phyloP scores from a whole-genome alignment of 2,329 filamentous ascomycete genomes.

The Calcarisporium arbuscula region DNA sequence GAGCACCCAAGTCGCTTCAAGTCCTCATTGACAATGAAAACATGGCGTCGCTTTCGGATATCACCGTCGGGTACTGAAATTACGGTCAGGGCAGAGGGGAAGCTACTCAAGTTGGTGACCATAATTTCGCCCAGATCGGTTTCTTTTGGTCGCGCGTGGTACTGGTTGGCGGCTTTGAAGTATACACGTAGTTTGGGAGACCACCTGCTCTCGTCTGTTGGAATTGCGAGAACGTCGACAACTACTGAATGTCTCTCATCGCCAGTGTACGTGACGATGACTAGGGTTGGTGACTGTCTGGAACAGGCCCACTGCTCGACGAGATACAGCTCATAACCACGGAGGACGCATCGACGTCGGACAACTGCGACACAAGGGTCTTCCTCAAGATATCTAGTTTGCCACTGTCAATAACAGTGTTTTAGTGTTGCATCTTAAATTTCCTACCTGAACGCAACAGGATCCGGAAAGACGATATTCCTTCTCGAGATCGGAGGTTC shows the following conservation, averaged over 20 bases:
- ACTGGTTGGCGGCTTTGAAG: constrained; percentile 79
- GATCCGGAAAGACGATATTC: constrained; percentile 51
- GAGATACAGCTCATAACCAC: constrained; percentile 87
- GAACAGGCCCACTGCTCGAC: constrained; percentile 99
- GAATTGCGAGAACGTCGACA: constrained; percentile 75
- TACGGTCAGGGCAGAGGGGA: constrained; percentile 88
- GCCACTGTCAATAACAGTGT: not conserved
- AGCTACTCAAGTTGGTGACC: constrained; percentile 88
- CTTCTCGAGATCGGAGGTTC: constrained; percentile 20
- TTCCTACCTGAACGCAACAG: constrained; percentile 47
- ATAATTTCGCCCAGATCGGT: constrained; percentile 80
- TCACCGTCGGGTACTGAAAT: constrained; percentile 86
- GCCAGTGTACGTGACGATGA: constrained; percentile 90
- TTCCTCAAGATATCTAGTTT: constrained; percentile 69
- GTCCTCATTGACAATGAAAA: constrained; percentile 92
- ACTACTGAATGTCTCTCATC: constrained; percentile 72
- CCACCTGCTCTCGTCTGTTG: constrained; percentile 73
- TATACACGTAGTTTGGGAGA: constrained; percentile 73
- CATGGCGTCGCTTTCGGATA: constrained; percentile 67
- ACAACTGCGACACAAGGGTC: constrained; percentile 71
- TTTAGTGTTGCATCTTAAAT: not conserved
- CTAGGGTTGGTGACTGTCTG: constrained; percentile 78
- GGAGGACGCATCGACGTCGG: constrained; percentile 61
- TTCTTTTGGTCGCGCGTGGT: constrained; percentile 76
- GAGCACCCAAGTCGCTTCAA: constrained; percentile 89